phyloP scores from a whole-genome alignment of 1,139 yeast genomes.

The Kodamaea plutei region DNA sequence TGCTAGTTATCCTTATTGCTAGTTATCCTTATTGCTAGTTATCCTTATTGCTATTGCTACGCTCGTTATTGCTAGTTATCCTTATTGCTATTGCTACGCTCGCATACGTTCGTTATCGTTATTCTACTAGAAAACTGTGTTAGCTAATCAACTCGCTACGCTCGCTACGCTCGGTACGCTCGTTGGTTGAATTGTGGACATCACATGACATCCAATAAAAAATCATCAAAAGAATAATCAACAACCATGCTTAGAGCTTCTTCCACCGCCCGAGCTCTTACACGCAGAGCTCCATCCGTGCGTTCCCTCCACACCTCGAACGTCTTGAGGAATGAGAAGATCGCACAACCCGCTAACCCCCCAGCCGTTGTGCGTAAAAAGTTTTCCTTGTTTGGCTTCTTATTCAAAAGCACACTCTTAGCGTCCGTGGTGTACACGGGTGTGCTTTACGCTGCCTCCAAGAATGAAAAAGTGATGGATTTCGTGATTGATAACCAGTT shows the following conservation, averaged over 20 bases:
- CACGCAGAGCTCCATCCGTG: background rate
- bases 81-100: too few species aligned
- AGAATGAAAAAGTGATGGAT: slow-evolving; percentile 44
- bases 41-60: too few species aligned
- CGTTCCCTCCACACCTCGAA: slow-evolving; percentile 5
- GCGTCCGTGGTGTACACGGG: slow-evolving; percentile 36
- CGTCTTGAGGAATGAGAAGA: slow-evolving; percentile 3
- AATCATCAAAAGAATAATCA: slow-evolving; percentile 3
- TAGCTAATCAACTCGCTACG: too few species aligned
- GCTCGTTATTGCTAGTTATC: too few species aligned
- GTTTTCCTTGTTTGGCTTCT: slow-evolving; percentile 30
- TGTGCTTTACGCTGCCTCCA: slow-evolving; percentile 41
- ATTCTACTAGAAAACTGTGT: too few species aligned
- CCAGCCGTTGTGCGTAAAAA: slow-evolving; percentile 17
- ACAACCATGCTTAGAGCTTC: slow-evolving; percentile 13
- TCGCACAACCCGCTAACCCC: slow-evolving; percentile 3
- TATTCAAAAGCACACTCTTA: slow-evolving; percentile 29
- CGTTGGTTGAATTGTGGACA: too few species aligned
- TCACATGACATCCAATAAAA: too few species aligned
- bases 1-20: too few species aligned
- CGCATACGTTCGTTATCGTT: too few species aligned
- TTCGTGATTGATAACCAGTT: slow-evolving; percentile 43
- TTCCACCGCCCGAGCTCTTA: slow-evolving; percentile 4
- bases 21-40: too few species aligned
- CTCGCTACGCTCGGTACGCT: too few species aligned